These are phyloP conservation scores for Striga hermonthica DNA, from an alignment of 305 asterid genomes.

Conservation along the genomic window DNA sequence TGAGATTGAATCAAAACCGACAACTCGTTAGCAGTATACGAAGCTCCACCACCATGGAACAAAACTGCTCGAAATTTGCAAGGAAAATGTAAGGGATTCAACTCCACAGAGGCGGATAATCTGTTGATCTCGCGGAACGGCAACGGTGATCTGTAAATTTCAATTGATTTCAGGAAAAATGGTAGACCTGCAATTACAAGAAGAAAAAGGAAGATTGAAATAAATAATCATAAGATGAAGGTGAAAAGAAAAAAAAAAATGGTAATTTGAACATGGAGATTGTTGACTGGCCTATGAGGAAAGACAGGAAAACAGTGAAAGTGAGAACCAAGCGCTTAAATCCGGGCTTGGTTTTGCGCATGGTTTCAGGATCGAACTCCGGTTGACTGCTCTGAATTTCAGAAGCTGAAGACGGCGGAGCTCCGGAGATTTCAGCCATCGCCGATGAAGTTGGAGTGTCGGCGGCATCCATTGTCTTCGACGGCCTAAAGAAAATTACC, in stretches of 20 bases:
- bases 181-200: conserved; percentile 53
- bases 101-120: conserved; percentile 57
- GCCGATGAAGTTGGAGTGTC: conserved; percentile 30
- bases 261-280: conserved; percentile 9
- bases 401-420: conserved; percentile 33
- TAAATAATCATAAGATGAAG: background rate
- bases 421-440: conserved; percentile 63
- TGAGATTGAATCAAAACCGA: conserved; percentile 45
- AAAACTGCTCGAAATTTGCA: conserved; percentile 73
- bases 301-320: conserved; percentile 63
- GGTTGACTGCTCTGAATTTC: conserved; percentile 29
- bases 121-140: conserved; percentile 80
- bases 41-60: conserved; percentile 36
- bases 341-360: conserved; percentile 74
- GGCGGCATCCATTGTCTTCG: conserved; percentile 31
- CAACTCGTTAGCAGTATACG: conserved; percentile 41
- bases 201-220: conserved; percentile 2
- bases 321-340: conserved; percentile 71
- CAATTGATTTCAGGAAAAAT: conserved; percentile 65
- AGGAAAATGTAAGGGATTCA: conserved; percentile 55
- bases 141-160: conserved; percentile 86
- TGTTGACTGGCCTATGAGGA: conserved; percentile 50
- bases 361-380: conserved; percentile 43
- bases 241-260: background rate
- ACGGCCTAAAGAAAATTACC: background rate